Evolutionary conservation across 768 basidiomycete species (phyloP).

Genomic region (Amanita muscaria): DNA sequence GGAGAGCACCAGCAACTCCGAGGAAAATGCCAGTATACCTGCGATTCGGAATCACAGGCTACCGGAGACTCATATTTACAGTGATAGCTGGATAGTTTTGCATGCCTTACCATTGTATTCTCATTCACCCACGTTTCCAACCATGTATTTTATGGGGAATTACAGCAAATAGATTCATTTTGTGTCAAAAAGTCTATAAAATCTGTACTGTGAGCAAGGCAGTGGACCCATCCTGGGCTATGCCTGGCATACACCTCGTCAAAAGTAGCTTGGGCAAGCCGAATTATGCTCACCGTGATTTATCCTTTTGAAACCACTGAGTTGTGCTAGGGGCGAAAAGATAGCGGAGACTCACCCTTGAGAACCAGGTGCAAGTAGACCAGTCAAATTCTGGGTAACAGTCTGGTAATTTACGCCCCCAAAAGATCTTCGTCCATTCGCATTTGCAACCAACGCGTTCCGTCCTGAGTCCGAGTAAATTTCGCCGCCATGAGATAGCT

Average conservation of each 20-base stretch:
- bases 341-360: conserved; percentile 25
- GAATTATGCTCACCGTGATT: conserved; percentile 22
- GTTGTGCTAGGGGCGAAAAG: not conserved
- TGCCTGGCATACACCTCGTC: conserved; percentile 27
- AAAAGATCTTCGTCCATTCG: conserved; percentile 21
- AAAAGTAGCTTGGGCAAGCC: not conserved
- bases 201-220: conserved; percentile 47
- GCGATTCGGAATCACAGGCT: not conserved
- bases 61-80: not conserved
- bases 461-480: conserved; percentile 17
- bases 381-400: conserved; percentile 36
- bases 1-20: conserved; percentile 5
- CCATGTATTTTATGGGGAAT: no score
- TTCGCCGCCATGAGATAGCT: not conserved
- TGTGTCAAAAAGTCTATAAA: no score
- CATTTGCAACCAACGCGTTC: conserved; percentile 18
- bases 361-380: conserved; percentile 44
- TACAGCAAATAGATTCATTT: no score
- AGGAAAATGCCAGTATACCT: conserved; percentile 1
- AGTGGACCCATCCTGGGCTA: conserved; percentile 51
- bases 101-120: no score
- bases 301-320: conserved; percentile 16
- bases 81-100: no score
- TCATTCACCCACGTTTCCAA: no score
- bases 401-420: conserved; percentile 40